Evolutionary conservation across 768 basidiomycete species (phyloP).

Genomic region (Collybiopsis luxurians): DNA sequence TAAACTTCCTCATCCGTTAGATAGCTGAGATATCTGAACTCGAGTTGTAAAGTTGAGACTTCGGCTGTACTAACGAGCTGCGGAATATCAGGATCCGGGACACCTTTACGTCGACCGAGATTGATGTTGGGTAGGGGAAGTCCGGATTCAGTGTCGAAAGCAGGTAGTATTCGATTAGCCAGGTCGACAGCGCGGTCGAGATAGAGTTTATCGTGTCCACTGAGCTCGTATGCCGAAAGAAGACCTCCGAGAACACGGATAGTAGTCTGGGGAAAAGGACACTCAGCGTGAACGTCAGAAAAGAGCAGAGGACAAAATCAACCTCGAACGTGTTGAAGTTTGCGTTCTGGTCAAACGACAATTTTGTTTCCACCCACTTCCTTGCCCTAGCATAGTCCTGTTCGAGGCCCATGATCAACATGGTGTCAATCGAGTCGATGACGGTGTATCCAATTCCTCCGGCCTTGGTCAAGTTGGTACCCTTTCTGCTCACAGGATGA

Average conservation of each 20-base stretch:
- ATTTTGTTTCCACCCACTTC: slow-evolving; percentile 66
- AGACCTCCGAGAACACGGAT: slow-evolving; percentile 92
- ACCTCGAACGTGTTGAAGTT: slow-evolving; percentile 92
- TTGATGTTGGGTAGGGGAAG: slow-evolving; percentile 83
- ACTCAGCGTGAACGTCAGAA: neutral
- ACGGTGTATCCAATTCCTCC: slow-evolving; percentile 91
- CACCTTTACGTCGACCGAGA: slow-evolving; percentile 56
- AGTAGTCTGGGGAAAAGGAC: slow-evolving; percentile 59
- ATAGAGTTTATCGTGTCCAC: slow-evolving; percentile 62
- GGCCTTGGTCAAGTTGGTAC: slow-evolving; percentile 73
- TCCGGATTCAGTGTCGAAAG: slow-evolving; percentile 79
- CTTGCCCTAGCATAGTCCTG: slow-evolving; percentile 78
- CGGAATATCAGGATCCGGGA: slow-evolving; percentile 55
- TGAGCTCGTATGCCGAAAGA: slow-evolving; percentile 80
- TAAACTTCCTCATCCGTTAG: slow-evolving; percentile 76
- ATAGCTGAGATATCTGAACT: slow-evolving; percentile 83
- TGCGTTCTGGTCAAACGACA: slow-evolving; percentile 77
- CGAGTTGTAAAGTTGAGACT: slow-evolving; percentile 85
- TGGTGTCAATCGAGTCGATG: slow-evolving; percentile 82
- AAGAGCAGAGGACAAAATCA: slow-evolving; percentile 17
- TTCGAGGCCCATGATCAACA: slow-evolving; percentile 80
- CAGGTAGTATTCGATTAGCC: slow-evolving; percentile 80
- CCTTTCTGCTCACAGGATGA: slow-evolving; percentile 74
- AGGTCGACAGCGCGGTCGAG: slow-evolving; percentile 80
- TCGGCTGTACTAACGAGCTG: slow-evolving; percentile 80